Evolutionary conservation across 352 stramenopile species (phyloP).

Genomic region (Globisporangium paroecandrum): DNA sequence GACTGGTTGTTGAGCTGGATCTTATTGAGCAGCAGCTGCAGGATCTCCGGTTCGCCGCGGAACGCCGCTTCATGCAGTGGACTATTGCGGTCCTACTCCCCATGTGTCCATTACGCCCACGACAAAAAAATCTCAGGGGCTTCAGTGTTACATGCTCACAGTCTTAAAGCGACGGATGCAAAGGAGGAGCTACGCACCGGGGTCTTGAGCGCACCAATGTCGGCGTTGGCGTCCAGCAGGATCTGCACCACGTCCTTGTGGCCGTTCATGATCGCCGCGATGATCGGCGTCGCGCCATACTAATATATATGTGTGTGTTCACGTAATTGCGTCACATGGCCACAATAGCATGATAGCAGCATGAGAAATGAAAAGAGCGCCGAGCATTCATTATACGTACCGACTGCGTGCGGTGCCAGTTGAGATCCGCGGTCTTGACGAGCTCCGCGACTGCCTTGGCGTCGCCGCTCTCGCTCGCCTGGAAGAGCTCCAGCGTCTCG

Average conservation of each 20-base stretch:
- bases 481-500: constrained; percentile 59
- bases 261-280: constrained; percentile 64
- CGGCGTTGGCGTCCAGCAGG: constrained; percentile 50
- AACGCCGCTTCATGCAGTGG: constrained; percentile 70
- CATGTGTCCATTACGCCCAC: neutral
- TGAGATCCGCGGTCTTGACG: constrained; percentile 50
- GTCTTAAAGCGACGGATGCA: neutral
- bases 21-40: constrained; percentile 47
- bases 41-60: constrained; percentile 44
- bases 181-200: constrained; percentile 29
- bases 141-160: neutral
- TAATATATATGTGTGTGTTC: constrained; percentile 14
- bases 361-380: neutral
- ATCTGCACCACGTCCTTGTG: constrained; percentile 51
- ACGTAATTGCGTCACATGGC: neutral
- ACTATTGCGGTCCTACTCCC: constrained; percentile 62
- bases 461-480: constrained; percentile 52
- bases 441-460: constrained; percentile 40
- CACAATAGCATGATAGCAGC: neutral
- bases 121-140: neutral
- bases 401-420: constrained; percentile 70
- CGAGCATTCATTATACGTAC: constrained; percentile 19
- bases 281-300: constrained; percentile 70
- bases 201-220: constrained; percentile 67
- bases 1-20: constrained; percentile 45